These are phyloP conservation scores for Decorospora gaudefroyi DNA, from an alignment of 2,329 filamentous ascomycete species.

Conservation along the genomic window DNA sequence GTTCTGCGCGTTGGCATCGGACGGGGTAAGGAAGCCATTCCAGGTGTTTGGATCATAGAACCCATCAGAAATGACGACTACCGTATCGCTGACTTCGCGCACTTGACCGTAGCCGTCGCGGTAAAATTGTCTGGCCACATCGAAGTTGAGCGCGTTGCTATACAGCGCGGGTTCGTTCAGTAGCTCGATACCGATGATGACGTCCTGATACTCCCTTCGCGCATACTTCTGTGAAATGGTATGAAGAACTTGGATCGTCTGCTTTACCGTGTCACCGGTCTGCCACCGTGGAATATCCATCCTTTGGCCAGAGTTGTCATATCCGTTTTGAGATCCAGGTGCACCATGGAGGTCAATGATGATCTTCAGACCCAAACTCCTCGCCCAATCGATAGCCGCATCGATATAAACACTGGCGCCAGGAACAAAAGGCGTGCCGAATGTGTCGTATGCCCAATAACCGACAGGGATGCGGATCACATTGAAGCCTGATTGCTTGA, in stretches of 20 bases:
- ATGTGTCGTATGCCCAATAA: slow-evolving; percentile 63
- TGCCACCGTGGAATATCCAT: slow-evolving; percentile 53
- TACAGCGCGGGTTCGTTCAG: slow-evolving; percentile 59
- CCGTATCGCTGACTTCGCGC: slow-evolving; percentile 51
- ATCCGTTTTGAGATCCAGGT: slow-evolving; percentile 63
- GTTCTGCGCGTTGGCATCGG: slow-evolving; percentile 56
- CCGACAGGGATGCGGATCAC: slow-evolving; percentile 63
- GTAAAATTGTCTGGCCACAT: slow-evolving; percentile 59
- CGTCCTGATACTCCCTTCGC: slow-evolving; percentile 58
- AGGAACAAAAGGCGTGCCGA: slow-evolving; percentile 56
- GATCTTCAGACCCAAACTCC: slow-evolving; percentile 58
- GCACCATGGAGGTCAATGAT: slow-evolving; percentile 64
- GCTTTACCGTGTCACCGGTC: slow-evolving; percentile 53
- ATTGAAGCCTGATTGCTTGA: slow-evolving; percentile 62
- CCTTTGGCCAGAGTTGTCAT: slow-evolving; percentile 64
- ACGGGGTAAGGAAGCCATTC: slow-evolving; percentile 64
- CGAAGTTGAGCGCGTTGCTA: slow-evolving; percentile 53
- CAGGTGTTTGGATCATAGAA: slow-evolving; percentile 60
- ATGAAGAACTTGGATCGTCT: slow-evolving; percentile 61
- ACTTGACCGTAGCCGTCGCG: slow-evolving; percentile 58
- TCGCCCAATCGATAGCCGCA: slow-evolving; percentile 61
- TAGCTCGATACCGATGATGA: slow-evolving; percentile 62
- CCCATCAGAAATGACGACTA: slow-evolving; percentile 64
- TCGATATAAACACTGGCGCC: slow-evolving; percentile 61
- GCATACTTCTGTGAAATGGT: slow-evolving; percentile 63